Conservation (phyloP, 2,329 filamentous ascomycete species). For the Stachybotrys echinatus region DNA sequence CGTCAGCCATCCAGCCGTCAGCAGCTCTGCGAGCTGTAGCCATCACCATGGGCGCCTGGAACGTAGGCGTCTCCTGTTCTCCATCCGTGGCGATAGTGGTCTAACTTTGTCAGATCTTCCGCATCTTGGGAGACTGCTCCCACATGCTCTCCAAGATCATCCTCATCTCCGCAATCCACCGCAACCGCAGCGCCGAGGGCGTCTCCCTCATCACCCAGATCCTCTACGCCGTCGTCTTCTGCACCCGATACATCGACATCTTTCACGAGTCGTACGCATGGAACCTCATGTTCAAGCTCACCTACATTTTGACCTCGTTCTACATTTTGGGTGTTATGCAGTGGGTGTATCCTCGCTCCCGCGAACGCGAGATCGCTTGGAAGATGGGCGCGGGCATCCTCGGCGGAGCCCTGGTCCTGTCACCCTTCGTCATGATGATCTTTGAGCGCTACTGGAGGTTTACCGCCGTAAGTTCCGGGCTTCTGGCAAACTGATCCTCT, state of each 20-base stretch:
- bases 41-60: conserved; percentile 33
- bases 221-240: conserved; percentile 82
- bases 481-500: too few species aligned
- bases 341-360: conserved; percentile 76
- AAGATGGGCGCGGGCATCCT: conserved; percentile 73
- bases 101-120: too few species aligned
- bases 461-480: conserved; percentile 40
- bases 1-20: conserved; percentile 6
- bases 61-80: conserved; percentile 26
- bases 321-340: conserved; percentile 90
- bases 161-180: conserved; percentile 84
- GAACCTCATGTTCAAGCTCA: conserved; percentile 82
- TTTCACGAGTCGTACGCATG: conserved; percentile 55
- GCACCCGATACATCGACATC: conserved; percentile 80
- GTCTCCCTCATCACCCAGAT: conserved; percentile 88
- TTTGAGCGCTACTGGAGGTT: conserved; percentile 52
- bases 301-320: conserved; percentile 78
- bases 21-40: conserved; percentile 6
- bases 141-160: conserved; percentile 86
- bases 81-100: too few species aligned
- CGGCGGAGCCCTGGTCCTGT: conserved; percentile 57
- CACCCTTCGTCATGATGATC: conserved; percentile 68
- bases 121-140: conserved; percentile 76
- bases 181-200: conserved; percentile 82
- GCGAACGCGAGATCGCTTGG: conserved; percentile 90